Evolutionary conservation across 2,329 filamentous ascomycete genomes (phyloP).

Genomic region (Emericellopsis cladophorae): DNA sequence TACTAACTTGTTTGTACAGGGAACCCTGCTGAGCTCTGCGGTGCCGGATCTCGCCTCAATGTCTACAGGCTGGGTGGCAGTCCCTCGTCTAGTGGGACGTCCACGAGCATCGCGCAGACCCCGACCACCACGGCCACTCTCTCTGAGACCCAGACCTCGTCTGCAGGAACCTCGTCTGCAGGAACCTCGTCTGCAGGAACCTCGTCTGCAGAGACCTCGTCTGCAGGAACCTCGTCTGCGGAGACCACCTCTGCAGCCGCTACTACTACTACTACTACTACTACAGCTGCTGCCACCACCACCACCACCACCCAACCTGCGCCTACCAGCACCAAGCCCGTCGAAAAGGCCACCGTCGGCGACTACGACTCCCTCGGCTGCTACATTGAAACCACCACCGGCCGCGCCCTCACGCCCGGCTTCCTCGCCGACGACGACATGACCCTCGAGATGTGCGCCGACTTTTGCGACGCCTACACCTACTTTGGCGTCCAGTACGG

Average conservation of each 20-base stretch:
- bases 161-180: background rate
- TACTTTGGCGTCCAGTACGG: slow-evolving; percentile 23
- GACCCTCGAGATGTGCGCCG: slow-evolving; percentile 19
- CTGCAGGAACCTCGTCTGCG: background rate
- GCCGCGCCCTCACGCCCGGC: slow-evolving; percentile 16
- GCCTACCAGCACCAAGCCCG: slow-evolving; percentile 10
- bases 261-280: background rate
- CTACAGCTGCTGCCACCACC: slow-evolving; percentile 1
- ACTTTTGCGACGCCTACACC: slow-evolving; percentile 13
- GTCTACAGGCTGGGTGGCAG: slow-evolving; percentile 14
- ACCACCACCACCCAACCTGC: slow-evolving; percentile 5
- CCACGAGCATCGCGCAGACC: background rate
- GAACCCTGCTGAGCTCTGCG: slow-evolving; percentile 23
- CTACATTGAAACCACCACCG: slow-evolving; percentile 17
- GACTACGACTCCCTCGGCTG: slow-evolving; percentile 21
- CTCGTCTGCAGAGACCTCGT: background rate
- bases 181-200: background rate
- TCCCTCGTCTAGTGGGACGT: background rate
- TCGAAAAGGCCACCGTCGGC: slow-evolving; percentile 11
- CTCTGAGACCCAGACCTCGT: background rate
- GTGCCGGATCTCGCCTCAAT: slow-evolving; percentile 19
- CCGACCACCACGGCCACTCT: background rate
- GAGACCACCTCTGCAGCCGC: background rate
- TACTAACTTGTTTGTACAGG: slow-evolving; percentile 4
- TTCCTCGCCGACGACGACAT: slow-evolving; percentile 17